phyloP scores from a whole-genome alignment of 2,329 filamentous ascomycete species.

The Pestalotiopsis sp. region DNA sequence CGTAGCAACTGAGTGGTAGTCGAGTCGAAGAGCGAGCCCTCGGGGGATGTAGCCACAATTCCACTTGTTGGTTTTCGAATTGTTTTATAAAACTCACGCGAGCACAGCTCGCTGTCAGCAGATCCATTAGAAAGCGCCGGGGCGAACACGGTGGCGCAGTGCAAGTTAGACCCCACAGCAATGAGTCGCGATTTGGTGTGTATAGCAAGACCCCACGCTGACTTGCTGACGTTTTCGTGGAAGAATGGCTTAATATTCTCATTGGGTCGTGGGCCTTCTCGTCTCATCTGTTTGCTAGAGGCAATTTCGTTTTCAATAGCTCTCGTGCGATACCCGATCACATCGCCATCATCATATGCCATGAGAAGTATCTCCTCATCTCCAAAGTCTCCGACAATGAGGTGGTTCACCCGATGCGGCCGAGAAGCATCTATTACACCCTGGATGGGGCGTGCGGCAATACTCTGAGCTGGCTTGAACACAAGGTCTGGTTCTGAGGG shows the following conservation, averaged over 20 bases:
- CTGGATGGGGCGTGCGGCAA: slow-evolving; percentile 39
- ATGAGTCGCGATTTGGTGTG: slow-evolving; percentile 82
- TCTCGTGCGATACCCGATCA: slow-evolving; percentile 69
- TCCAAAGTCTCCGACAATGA: slow-evolving; percentile 71
- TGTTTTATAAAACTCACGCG: background rate
- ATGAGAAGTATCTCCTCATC: slow-evolving; percentile 69
- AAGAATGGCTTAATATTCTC: slow-evolving; percentile 57
- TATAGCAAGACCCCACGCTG: slow-evolving; percentile 88
- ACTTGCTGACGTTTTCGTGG: slow-evolving; percentile 72
- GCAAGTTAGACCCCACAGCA: slow-evolving; percentile 79
- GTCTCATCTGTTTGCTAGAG: slow-evolving; percentile 20
- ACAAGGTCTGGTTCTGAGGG: slow-evolving; percentile 51
- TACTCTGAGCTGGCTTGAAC: slow-evolving; percentile 46
- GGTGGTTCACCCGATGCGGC: slow-evolving; percentile 69
- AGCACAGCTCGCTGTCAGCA: slow-evolving; percentile 12
- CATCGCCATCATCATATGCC: slow-evolving; percentile 75
- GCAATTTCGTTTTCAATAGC: slow-evolving; percentile 39
- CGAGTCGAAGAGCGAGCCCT: background rate
- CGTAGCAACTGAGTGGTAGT: slow-evolving; percentile 26
- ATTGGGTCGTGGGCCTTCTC: slow-evolving; percentile 24
- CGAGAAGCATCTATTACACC: slow-evolving; percentile 55
- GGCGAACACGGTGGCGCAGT: slow-evolving; percentile 33
- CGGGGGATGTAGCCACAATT: background rate
- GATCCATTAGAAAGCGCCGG: slow-evolving; percentile 30
- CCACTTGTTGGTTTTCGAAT: background rate